These are phyloP conservation scores for Omphalotus guepiniiformis DNA, from an alignment of 768 basidiomycete genomes.

Conservation along the genomic window DNA sequence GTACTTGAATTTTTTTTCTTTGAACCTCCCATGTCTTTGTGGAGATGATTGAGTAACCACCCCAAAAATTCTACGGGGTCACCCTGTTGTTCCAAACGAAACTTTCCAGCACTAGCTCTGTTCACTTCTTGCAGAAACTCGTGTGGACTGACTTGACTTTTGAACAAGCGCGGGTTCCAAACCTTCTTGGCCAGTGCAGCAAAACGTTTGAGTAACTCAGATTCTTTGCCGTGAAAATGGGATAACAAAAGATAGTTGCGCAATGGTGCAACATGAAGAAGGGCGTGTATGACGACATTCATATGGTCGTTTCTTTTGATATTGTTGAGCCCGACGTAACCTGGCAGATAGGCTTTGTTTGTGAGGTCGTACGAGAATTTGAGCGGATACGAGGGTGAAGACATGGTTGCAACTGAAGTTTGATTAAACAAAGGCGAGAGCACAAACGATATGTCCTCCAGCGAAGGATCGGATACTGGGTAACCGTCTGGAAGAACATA, in stretches of 20 bases:
- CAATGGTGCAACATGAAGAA: constrained; percentile 87
- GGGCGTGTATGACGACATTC: constrained; percentile 93
- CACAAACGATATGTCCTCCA: constrained; percentile 92
- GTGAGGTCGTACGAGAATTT: constrained; percentile 85
- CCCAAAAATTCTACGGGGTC: constrained; percentile 95
- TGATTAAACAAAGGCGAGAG: constrained; percentile 84
- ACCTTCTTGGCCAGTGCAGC: constrained; percentile 85
- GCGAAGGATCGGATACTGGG: constrained; percentile 91
- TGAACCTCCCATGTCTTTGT: constrained; percentile 92
- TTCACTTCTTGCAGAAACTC: constrained; percentile 98
- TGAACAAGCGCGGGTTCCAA: constrained; percentile 96
- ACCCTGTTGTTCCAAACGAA: constrained; percentile 89
- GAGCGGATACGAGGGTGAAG: constrained; percentile 52
- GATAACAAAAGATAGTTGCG: constrained; percentile 85
- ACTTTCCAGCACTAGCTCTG: constrained; percentile 83
- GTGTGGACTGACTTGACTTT: constrained; percentile 97
- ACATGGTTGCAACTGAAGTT: constrained; percentile 48
- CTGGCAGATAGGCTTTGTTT: constrained; percentile 80
- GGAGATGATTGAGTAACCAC: constrained; percentile 92
- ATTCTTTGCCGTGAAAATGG: constrained; percentile 64
- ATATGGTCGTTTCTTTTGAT: constrained; percentile 97
- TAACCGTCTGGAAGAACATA: constrained; percentile 98
- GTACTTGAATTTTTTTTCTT: constrained; percentile 87
- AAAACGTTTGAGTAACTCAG: constrained; percentile 87
- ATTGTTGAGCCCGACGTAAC: constrained; percentile 95